Percentiles rank a stretch among this genome's conserved stretches.
Evolutionary conservation across 2,329 filamentous ascomycete genomes (phyloP).

Genomic region (Aspergillus piperis): DNA sequence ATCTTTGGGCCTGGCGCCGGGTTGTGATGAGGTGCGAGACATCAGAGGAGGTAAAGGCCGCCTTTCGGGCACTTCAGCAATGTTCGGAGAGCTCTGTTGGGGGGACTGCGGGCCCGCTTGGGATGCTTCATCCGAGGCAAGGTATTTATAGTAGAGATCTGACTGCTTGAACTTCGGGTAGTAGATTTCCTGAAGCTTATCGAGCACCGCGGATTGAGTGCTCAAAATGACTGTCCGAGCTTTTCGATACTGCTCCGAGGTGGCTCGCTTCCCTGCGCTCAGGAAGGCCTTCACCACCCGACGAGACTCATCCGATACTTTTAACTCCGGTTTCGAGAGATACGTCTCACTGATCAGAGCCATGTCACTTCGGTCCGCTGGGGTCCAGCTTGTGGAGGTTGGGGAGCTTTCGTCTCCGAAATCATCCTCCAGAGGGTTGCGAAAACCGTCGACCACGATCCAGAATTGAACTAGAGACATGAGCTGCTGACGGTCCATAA

Average conservation of each 20-base stretch:
- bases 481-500: constrained; percentile 87
- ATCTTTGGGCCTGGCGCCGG: constrained; percentile 50
- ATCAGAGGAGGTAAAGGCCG: constrained; percentile 47
- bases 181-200: constrained; percentile 78
- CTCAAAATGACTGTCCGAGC: constrained; percentile 79
- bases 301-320: constrained; percentile 69
- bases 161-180: constrained; percentile 88
- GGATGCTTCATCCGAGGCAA: constrained; percentile 75
- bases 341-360: constrained; percentile 92
- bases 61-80: constrained; percentile 36
- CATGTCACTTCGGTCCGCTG: constrained; percentile 82
- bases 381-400: constrained; percentile 69
- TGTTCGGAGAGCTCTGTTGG: constrained; percentile 20
- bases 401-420: constrained; percentile 69
- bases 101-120: constrained; percentile 25
- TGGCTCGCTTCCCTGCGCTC: constrained; percentile 72
- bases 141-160: constrained; percentile 92
- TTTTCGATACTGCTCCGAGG: constrained; percentile 76
- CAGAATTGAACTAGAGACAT: constrained; percentile 96
- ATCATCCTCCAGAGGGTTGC: constrained; percentile 88
- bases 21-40: constrained; percentile 51
- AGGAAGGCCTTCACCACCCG: constrained; percentile 75
- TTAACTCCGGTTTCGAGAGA: constrained; percentile 76
- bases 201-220: constrained; percentile 78
- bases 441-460: constrained; percentile 95